Conservation (phyloP, 164 flowering plant species). For the Litsea cubeba region DNA sequence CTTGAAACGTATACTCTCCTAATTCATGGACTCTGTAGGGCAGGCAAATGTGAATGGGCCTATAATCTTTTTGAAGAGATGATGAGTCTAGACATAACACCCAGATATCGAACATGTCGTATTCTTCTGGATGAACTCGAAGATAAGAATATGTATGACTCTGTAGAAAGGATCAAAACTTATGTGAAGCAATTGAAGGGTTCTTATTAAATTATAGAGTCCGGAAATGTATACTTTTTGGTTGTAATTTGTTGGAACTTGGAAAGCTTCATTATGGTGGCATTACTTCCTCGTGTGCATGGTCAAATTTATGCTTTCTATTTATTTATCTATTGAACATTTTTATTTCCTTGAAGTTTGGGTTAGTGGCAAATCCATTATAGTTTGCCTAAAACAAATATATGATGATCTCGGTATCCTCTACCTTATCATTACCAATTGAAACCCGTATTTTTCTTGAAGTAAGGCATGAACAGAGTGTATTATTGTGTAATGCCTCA, state of each 20-base stretch:
- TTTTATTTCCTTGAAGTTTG: too few species aligned
- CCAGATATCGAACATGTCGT: conserved; percentile 55
- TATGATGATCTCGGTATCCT: background rate
- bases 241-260: background rate
- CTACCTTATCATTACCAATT: background rate
- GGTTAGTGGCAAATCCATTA: too few species aligned
- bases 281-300: too few species aligned
- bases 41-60: conserved; percentile 61
- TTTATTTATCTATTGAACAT: too few species aligned
- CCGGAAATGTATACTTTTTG: background rate
- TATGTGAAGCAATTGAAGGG: conserved; percentile 42
- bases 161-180: conserved; percentile 49
- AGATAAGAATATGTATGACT: conserved; percentile 44
- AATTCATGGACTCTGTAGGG: conserved; percentile 67
- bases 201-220: conserved; percentile 7
- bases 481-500: background rate
- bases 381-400: background rate
- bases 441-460: background rate
- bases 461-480: background rate
- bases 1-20: conserved; percentile 56
- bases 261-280: background rate
- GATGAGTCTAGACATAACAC: conserved; percentile 47
- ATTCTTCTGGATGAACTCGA: conserved; percentile 54
- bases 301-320: too few species aligned
- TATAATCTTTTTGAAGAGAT: conserved; percentile 59